Base-by-base conservation (phyloP, 208 protist species). In the Leishmania guyanensis region DNA sequence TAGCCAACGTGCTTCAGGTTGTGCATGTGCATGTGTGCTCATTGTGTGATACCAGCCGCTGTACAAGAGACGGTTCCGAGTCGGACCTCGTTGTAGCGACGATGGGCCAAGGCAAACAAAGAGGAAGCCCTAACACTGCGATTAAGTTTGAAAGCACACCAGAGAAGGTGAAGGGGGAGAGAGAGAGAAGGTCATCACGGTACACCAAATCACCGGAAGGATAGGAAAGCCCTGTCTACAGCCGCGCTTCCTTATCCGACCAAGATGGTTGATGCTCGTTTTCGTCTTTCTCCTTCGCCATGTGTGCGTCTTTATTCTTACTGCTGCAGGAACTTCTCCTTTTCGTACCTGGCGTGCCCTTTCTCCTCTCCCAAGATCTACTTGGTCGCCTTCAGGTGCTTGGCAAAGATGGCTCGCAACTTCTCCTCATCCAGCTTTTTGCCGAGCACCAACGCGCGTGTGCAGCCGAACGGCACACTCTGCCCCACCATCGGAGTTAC, bases 401-500 rank as follows among this genome's bases (percentile, higher is more conserved):
- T 54, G 9, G 89, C 48, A 75, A 97, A 95, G 64, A 97, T 90
- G 62, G 65, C 71, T 20, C 92, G 73, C 66, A 97, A 66, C 54
- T 92, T 91, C 48, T 81, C 81, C 78, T 86, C 87, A 65, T 96
- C 84, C 10, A 97, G 83, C 43, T 79, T 46, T 68, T 92, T 93
- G 10, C 94, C 94, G 14, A 97, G 82, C 43, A 97, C 86, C 29
- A 97, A 87, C 10, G 84, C 90, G 20, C 94, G 90, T 2, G 88
- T 89, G 84, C 91, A 95, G 26, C 93, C 89, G 6, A 91, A 74
- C 2, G 94, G 92, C 29, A 96, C 89, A 29, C 80, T 94, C 69
- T 90, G 83, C 5, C 91, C 92, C 51, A 89, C 93, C 94, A 97
- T 97, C 33, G 82, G 86, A 1, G 83, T 90, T 16, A 96, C 91